A percentile compares a stretch with the other conserved stretches of the same genome.
phyloP scores from a whole-genome alignment of 1,284 basidiomycete genomes.

The Cryptococcus hybrid region DNA sequence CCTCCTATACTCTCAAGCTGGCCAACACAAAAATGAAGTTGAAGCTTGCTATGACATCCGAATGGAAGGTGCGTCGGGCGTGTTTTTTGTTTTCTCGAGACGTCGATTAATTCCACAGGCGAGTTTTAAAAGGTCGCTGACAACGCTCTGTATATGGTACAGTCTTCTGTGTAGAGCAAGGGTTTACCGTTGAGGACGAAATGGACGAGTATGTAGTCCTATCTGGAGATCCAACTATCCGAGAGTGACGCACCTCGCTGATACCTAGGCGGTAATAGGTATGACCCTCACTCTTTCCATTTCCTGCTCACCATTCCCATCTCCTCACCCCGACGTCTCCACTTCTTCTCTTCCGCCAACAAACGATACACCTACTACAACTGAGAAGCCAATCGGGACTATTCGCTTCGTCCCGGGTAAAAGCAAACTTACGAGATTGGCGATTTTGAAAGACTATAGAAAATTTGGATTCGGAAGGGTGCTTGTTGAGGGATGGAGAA shows the following conservation, averaged over 20 bases:
- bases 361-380: not conserved
- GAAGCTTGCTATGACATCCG: slow-evolving; percentile 44
- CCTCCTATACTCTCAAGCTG: slow-evolving; percentile 24
- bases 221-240: not conserved
- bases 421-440: slow-evolving; percentile 44
- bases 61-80: slow-evolving; percentile 37
- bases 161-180: slow-evolving; percentile 30
- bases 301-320: slow-evolving; percentile 28
- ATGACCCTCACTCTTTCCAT: slow-evolving; percentile 27
- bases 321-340: slow-evolving; percentile 16
- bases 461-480: slow-evolving; percentile 39
- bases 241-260: not conserved
- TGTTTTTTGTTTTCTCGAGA: slow-evolving; percentile 6
- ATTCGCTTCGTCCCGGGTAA: slow-evolving; percentile 38
- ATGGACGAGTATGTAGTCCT: slow-evolving; percentile 36
- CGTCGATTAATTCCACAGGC: too few relatives aligned
- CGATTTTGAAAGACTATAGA: slow-evolving; percentile 35
- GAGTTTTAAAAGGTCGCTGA: too few relatives aligned
- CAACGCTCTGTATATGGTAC: too few relatives aligned
- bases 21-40: slow-evolving; percentile 34
- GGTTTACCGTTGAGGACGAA: slow-evolving; percentile 39
- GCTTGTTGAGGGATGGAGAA: slow-evolving; percentile 22
- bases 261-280: slow-evolving; percentile 7
- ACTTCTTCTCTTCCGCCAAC: slow-evolving; percentile 18
- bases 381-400: slow-evolving; percentile 38